phyloP scores from a whole-genome alignment of 192 early-diverging fungal species.

The Spinellus fusiger region DNA sequence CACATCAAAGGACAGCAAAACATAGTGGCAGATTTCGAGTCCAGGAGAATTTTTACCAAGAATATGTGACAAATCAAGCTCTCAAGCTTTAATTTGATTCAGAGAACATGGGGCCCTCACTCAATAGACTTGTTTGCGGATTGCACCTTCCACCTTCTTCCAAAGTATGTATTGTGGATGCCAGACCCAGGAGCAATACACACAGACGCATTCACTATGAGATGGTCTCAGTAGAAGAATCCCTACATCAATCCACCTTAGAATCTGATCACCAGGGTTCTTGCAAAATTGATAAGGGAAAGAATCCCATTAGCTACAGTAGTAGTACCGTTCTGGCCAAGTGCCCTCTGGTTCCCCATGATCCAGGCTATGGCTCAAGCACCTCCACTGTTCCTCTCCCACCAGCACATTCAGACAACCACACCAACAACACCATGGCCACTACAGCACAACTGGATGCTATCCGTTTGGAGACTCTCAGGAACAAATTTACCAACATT shows the following conservation, averaged over 20 bases:
- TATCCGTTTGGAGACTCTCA: too few relatives aligned
- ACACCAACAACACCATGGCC: too few relatives aligned
- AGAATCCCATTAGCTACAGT: too few relatives aligned
- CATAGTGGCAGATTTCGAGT: conserved; percentile 14
- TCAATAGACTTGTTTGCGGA: conserved; percentile 30
- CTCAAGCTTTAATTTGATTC: background rate
- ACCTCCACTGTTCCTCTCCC: too few relatives aligned
- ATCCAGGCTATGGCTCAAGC: too few relatives aligned
- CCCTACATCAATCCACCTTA: conserved; percentile 25
- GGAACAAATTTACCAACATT: too few relatives aligned
- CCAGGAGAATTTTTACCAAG: conserved; percentile 9
- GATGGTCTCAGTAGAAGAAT: conserved; percentile 8
- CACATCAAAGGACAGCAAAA: background rate
- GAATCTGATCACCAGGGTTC: conserved; percentile 31
- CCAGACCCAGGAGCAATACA: conserved; percentile 6
- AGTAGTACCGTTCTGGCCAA: too few relatives aligned
- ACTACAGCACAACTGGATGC: too few relatives aligned
- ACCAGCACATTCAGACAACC: too few relatives aligned
- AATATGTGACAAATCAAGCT: conserved; percentile 13
- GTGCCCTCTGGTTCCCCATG: too few relatives aligned
- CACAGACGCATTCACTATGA: conserved; percentile 11
- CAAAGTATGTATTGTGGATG: conserved; percentile 25
- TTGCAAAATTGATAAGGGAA: too few relatives aligned
- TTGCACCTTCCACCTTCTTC: background rate
- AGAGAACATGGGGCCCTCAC: conserved; percentile 10